A percentile compares a stretch with the other conserved stretches of the same genome.
These are phyloP conservation scores for Lodderomyces oxycetoniae DNA, from an alignment of 1,139 yeast genomes.

Conservation along the genomic window DNA sequence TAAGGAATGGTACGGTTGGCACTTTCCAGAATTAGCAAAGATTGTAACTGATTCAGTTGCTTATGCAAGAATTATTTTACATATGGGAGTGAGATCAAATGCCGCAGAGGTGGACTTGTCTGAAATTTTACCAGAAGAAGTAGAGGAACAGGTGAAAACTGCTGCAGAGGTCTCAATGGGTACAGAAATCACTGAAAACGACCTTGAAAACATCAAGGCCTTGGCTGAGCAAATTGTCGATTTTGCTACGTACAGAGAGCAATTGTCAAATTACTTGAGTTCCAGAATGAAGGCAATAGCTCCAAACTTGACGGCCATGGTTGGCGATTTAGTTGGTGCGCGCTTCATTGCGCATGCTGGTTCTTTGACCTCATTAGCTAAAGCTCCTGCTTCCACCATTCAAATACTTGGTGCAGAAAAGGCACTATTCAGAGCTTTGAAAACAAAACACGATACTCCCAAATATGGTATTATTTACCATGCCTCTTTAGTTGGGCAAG, in stretches of 20 bases:
- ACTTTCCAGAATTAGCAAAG: constrained; percentile 97
- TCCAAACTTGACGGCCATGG: constrained; percentile 92
- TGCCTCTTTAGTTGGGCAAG: constrained; percentile 94
- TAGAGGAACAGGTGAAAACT: constrained; percentile 73
- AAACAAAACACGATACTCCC: constrained; percentile 98
- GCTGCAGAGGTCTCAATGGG: constrained; percentile 99
- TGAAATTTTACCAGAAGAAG: constrained; percentile 87
- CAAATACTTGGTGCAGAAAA: constrained; percentile 99
- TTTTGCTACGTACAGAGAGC: constrained; percentile 87
- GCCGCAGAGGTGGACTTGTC: constrained; percentile 88
- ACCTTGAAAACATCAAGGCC: constrained; percentile 82
- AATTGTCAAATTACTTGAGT: constrained; percentile 78
- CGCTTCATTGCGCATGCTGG: constrained; percentile 98
- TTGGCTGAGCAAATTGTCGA: constrained; percentile 95
- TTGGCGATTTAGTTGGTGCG: constrained; percentile 98
- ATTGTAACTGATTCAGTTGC: constrained; percentile 93
- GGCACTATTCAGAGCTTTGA: constrained; percentile 96
- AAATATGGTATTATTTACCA: constrained; percentile 97
- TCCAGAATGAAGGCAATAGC: constrained; percentile 98
- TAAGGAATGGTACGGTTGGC: constrained; percentile 99
- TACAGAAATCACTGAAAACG: constrained; percentile 92
- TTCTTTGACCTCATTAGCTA: constrained; percentile 89
- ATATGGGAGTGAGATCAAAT: constrained; percentile 92
- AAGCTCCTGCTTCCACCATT: constrained; percentile 98
- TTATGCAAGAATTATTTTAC: constrained; percentile 83